phyloP scores from a whole-genome alignment of 1,284 basidiomycete genomes.

The Ceratobasidium theobromae region DNA sequence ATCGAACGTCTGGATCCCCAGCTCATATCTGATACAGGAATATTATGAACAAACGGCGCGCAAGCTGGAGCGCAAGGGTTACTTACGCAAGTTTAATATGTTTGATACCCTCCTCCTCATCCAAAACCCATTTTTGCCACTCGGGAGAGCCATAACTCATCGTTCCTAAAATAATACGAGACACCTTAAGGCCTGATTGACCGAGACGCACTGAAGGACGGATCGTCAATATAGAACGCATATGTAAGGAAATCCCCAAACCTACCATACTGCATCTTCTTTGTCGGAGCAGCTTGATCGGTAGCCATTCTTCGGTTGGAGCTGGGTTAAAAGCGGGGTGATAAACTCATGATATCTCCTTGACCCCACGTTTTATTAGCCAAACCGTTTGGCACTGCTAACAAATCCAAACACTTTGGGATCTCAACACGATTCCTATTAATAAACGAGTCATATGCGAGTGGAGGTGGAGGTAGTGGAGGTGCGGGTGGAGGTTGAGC shows the following conservation, averaged over 20 bases:
- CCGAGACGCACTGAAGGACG: constrained; percentile 30
- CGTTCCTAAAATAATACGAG: constrained; percentile 31
- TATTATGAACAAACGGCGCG: not conserved
- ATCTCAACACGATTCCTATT: too few species aligned
- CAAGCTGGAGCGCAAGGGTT: not conserved
- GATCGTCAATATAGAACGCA: not conserved
- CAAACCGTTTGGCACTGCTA: too few species aligned
- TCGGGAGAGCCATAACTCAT: constrained; percentile 32
- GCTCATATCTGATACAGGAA: constrained; percentile 28
- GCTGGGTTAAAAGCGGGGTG: too few species aligned
- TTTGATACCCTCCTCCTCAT: constrained; percentile 29
- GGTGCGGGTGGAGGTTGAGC: too few species aligned
- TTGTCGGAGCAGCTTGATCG: not conserved
- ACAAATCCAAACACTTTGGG: too few species aligned
- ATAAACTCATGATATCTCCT: too few species aligned
- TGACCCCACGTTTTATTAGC: too few species aligned
- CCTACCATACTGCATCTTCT: constrained; percentile 28
- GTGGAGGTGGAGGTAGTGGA: too few species aligned
- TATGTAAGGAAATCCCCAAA: not conserved
- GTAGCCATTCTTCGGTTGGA: too few species aligned
- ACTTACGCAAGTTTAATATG: not conserved
- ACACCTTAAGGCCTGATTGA: constrained; percentile 35
- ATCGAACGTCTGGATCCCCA: constrained; percentile 34
- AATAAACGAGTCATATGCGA: too few species aligned
- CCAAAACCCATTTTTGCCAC: constrained; percentile 18